phyloP scores from a whole-genome alignment of 208 protist genomes.

The Acanthamoeba sp. region DNA sequence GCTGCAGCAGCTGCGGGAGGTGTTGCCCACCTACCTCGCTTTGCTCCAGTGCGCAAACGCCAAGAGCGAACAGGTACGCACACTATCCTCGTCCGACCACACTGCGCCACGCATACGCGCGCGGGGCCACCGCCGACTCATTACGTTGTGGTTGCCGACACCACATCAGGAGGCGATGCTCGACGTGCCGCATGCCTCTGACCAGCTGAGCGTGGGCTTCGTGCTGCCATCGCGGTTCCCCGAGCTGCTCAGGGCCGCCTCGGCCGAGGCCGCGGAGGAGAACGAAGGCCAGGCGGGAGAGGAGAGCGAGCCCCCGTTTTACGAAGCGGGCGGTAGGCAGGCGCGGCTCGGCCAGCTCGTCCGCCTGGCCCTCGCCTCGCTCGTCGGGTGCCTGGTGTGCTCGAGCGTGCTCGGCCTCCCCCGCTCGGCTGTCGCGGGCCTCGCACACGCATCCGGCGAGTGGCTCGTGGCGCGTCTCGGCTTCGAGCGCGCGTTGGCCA shows the following conservation, averaged over 20 bases:
- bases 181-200: no score
- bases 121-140: no score
- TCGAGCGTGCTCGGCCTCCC: background rate
- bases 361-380: background rate
- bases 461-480: background rate
- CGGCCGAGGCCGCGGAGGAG: background rate
- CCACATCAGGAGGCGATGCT: background rate
- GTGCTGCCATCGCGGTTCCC: background rate
- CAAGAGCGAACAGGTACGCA: background rate
- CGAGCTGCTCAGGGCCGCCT: background rate
- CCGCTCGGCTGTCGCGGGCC: background rate
- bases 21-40: background rate
- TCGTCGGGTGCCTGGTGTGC: constrained; percentile 29
- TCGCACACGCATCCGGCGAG: background rate
- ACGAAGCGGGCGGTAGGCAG: no score
- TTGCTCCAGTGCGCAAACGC: background rate
- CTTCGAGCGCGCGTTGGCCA: background rate
- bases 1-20: background rate
- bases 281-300: background rate
- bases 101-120: no score
- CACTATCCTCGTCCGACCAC: background rate
- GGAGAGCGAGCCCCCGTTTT: background rate
- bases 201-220: background rate
- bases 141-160: background rate
- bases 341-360: background rate